Conservation (phyloP, 2,329 filamentous ascomycete genomes). For the Hymenoscyphus occultus region DNA sequence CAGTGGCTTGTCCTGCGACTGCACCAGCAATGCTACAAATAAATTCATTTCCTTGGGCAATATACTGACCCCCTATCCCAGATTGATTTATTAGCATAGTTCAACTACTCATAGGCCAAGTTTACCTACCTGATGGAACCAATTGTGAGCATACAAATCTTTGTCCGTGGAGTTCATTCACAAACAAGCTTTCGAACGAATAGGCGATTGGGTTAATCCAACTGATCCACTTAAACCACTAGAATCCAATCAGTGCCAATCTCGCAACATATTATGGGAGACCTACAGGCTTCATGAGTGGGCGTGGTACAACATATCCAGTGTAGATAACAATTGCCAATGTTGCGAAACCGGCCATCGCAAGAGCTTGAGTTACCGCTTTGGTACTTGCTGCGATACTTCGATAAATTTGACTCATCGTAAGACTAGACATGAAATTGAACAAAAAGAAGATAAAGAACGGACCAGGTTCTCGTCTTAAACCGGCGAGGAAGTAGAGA, state of each 20-base stretch:
- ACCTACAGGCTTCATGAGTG: constrained; percentile 62
- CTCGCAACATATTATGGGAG: constrained; percentile 34
- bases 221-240: constrained; percentile 72
- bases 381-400: constrained; percentile 72
- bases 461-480: constrained; percentile 60
- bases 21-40: constrained; percentile 60
- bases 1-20: constrained; percentile 47
- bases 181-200: constrained; percentile 73
- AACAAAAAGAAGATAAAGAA: constrained; percentile 75
- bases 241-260: constrained; percentile 67
- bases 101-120: no score
- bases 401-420: constrained; percentile 67
- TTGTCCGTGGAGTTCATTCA: constrained; percentile 66
- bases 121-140: constrained; percentile 59
- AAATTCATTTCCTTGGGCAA: constrained; percentile 39
- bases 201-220: constrained; percentile 63
- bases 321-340: constrained; percentile 36
- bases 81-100: not conserved
- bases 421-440: constrained; percentile 46
- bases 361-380: constrained; percentile 64
- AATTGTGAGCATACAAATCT: constrained; percentile 55
- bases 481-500: constrained; percentile 83
- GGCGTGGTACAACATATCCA: constrained; percentile 42
- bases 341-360: constrained; percentile 54
- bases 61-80: constrained; percentile 37